A percentile compares a stretch with the other conserved stretches of the same genome.
Evolutionary conservation across 768 basidiomycete species (phyloP).

Genomic region (Phlegmacium glaucopus): DNA sequence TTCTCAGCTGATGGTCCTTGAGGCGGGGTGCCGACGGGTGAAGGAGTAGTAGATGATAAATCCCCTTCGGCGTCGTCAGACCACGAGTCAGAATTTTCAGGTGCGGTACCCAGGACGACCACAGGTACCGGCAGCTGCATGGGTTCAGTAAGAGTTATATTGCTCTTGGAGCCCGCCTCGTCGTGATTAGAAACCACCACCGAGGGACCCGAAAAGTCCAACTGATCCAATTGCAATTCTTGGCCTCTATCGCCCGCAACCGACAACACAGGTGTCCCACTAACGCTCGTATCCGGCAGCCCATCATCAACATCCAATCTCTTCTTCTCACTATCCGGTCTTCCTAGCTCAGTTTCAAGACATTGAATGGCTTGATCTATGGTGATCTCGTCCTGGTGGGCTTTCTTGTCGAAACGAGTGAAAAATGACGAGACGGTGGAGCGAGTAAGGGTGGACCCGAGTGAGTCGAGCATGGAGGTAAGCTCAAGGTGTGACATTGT

Average conservation of each 20-base stretch:
- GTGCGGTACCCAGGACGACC: slow-evolving; percentile 14
- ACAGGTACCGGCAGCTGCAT: slow-evolving; percentile 42
- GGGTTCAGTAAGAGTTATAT: slow-evolving; percentile 42
- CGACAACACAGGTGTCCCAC: slow-evolving; percentile 48
- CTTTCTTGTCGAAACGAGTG: slow-evolving; percentile 59
- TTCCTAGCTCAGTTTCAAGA: slow-evolving; percentile 79
- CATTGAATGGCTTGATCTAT: slow-evolving; percentile 79
- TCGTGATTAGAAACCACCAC: slow-evolving; percentile 19
- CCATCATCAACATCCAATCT: slow-evolving; percentile 49
- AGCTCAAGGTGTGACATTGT: slow-evolving; percentile 81
- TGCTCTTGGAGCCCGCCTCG: slow-evolving; percentile 11
- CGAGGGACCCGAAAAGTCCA: slow-evolving; percentile 58
- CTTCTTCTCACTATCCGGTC: slow-evolving; percentile 70
- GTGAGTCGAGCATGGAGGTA: slow-evolving; percentile 93
- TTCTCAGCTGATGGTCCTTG: slow-evolving; percentile 1
- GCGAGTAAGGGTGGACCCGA: slow-evolving; percentile 85
- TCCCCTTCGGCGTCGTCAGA: slow-evolving; percentile 17
- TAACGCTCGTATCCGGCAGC: slow-evolving; percentile 45
- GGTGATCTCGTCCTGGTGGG: slow-evolving; percentile 67
- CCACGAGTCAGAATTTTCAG: slow-evolving; percentile 14
- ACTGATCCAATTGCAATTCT: slow-evolving; percentile 37
- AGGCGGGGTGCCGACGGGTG: neutral
- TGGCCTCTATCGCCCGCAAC: slow-evolving; percentile 36
- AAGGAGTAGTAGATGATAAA: neutral
- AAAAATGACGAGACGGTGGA: slow-evolving; percentile 85